Evolutionary conservation across 371 early-diverging fungal species (phyloP).

Genomic region (Chytridium lagenaria): DNA sequence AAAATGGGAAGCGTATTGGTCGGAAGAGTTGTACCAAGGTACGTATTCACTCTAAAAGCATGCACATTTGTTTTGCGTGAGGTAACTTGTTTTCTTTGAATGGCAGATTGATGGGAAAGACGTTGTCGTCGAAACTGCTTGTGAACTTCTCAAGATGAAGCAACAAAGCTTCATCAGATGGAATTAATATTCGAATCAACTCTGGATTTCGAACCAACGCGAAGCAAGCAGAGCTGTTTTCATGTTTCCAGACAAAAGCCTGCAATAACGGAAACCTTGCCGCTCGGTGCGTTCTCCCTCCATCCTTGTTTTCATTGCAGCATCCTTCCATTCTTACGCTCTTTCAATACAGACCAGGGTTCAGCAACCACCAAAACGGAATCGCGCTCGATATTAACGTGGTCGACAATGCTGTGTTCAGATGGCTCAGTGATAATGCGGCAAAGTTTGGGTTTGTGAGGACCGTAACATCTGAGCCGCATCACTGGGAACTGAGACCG

Average conservation of each 20-base stretch:
- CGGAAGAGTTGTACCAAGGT: not conserved
- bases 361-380: conserved; percentile 26
- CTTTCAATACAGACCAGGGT: conserved; percentile 19
- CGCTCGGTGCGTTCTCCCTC: not conserved
- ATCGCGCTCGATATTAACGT: conserved; percentile 22
- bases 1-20: not conserved
- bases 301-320: not conserved
- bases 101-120: not conserved
- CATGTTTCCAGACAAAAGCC: not conserved
- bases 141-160: conserved; percentile 19
- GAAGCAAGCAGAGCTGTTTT: conserved; percentile 18
- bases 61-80: too few relatives aligned
- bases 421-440: conserved; percentile 15
- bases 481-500: conserved; percentile 17
- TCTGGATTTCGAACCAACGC: conserved; percentile 22
- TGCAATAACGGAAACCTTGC: not conserved
- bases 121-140: conserved; percentile 2
- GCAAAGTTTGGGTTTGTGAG: conserved; percentile 14
- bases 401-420: conserved; percentile 7
- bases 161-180: conserved; percentile 3
- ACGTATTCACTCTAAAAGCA: too few relatives aligned
- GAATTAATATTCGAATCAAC: not conserved
- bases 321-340: not conserved
- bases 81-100: not conserved
- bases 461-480: conserved; percentile 19